These are phyloP conservation scores for Metschnikowia borealis DNA, from an alignment of 805 yeast genomes.

Conservation along the genomic window DNA sequence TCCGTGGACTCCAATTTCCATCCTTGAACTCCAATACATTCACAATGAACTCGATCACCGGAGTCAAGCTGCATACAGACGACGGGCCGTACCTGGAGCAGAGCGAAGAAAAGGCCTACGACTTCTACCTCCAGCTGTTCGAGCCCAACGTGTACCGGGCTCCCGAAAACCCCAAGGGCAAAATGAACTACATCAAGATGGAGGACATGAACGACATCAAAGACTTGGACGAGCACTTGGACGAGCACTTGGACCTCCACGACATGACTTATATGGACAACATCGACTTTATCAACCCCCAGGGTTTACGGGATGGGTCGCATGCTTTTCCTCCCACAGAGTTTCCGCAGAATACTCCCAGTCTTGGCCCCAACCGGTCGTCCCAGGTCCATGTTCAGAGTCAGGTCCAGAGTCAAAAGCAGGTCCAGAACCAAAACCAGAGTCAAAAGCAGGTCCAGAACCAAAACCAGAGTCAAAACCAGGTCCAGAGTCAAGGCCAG, in stretches of 20 bases:
- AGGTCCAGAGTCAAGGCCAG: too few species aligned
- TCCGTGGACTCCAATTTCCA: too few species aligned
- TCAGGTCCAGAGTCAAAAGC: too few species aligned
- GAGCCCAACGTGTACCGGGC: not conserved
- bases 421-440: too few species aligned
- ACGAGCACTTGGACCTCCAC: not conserved
- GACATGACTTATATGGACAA: not conserved
- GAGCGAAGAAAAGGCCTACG: not conserved
- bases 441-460: too few species aligned
- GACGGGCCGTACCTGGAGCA: not conserved
- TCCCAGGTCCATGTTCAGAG: not conserved
- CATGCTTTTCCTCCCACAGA: slow-evolving; percentile 19
- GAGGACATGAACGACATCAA: not conserved
- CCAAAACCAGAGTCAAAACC: too few species aligned
- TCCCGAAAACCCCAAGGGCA: not conserved
- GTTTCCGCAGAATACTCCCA: slow-evolving; percentile 18
- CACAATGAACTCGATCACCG: too few species aligned
- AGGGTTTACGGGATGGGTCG: slow-evolving; percentile 12
- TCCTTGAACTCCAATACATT: too few species aligned
- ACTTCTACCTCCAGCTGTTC: slow-evolving; percentile 15
- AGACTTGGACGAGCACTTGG: not conserved
- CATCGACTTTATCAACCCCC: slow-evolving; percentile 16
- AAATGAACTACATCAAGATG: not conserved
- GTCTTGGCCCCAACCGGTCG: slow-evolving; percentile 9
- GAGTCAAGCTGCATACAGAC: too few species aligned